phyloP scores from a whole-genome alignment of 1,284 basidiomycete genomes.

The Microbotryomycetes sp. region DNA sequence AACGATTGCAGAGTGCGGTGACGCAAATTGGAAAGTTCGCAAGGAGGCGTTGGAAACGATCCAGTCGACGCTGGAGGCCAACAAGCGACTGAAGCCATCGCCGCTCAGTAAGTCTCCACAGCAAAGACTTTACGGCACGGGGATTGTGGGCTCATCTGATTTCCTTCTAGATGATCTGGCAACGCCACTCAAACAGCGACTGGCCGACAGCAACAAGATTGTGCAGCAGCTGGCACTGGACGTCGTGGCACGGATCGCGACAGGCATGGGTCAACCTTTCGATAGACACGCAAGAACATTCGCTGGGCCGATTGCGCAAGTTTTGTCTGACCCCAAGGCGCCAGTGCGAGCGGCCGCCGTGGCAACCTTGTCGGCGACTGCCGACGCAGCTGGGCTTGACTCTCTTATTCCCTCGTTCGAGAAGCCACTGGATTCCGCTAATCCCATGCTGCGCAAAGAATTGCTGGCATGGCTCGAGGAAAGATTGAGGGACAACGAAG shows the following conservation, averaged over 20 bases:
- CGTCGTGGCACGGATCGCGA: constrained; percentile 79
- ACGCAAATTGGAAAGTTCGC: constrained; percentile 87
- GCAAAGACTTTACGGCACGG: constrained; percentile 10
- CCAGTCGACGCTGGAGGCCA: constrained; percentile 75
- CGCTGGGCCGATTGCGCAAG: constrained; percentile 68
- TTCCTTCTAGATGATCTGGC: constrained; percentile 69
- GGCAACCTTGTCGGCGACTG: constrained; percentile 73
- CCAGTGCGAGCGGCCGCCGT: constrained; percentile 73
- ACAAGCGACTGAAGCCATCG: constrained; percentile 78
- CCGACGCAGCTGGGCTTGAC: constrained; percentile 75
- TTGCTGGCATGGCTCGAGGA: constrained; percentile 78
- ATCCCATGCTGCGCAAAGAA: constrained; percentile 80
- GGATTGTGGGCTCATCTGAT: constrained; percentile 16
- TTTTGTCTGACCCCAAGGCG: constrained; percentile 89
- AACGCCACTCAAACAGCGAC: constrained; percentile 77
- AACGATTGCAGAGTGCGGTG: constrained; percentile 73
- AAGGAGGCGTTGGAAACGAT: constrained; percentile 90
- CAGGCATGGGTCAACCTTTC: constrained; percentile 90
- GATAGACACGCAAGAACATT: constrained; percentile 80
- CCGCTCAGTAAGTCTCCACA: constrained; percentile 61
- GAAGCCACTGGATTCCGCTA: constrained; percentile 73
- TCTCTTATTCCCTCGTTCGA: constrained; percentile 70
- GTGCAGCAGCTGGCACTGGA: constrained; percentile 87
- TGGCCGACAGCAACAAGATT: constrained; percentile 87
- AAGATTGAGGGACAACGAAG: constrained; percentile 63